Evolutionary conservation across 495 filamentous ascomycete genomes (phyloP).

Genomic region (Penicillium angulare): DNA sequence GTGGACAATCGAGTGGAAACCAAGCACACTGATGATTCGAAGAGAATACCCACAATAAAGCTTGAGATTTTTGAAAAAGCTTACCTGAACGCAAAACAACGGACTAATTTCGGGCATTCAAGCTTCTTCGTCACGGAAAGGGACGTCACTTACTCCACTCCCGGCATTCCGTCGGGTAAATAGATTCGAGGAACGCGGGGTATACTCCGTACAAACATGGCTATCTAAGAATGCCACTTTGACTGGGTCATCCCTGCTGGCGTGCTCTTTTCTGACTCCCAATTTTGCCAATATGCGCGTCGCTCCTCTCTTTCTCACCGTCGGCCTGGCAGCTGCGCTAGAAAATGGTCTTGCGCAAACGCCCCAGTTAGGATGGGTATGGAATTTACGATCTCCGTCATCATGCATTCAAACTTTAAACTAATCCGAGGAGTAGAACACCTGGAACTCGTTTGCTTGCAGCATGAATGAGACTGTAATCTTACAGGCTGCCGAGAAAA

Average conservation of each 20-base stretch:
- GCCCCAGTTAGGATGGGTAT: conserved; percentile 43
- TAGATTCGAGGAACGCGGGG: conserved; percentile 10
- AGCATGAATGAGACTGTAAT: conserved; percentile 49
- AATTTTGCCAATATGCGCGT: conserved; percentile 2
- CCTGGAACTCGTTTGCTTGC: conserved; percentile 58
- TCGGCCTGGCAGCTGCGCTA: conserved; percentile 18
- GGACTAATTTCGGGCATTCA: conserved; percentile 11
- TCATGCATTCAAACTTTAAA: neutral
- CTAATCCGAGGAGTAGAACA: conserved; percentile 21
- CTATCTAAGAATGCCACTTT: neutral
- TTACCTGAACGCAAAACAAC: neutral
- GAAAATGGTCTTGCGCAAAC: conserved; percentile 43
- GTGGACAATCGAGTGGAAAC: conserved; percentile 9
- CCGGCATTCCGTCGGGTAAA: conserved; percentile 1
- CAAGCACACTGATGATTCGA: conserved; percentile 5
- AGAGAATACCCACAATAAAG: conserved; percentile 2
- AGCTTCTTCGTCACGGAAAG: neutral
- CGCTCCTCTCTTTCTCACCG: conserved; percentile 7
- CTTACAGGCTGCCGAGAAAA: conserved; percentile 42
- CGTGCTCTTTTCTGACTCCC: no score
- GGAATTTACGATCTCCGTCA: neutral
- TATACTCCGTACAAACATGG: conserved; percentile 1
- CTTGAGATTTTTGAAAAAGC: neutral
- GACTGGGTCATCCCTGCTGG: neutral
- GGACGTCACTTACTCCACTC: neutral